phyloP scores from a whole-genome alignment of 345 rosid genomes.

The Heritiera fomes region DNA sequence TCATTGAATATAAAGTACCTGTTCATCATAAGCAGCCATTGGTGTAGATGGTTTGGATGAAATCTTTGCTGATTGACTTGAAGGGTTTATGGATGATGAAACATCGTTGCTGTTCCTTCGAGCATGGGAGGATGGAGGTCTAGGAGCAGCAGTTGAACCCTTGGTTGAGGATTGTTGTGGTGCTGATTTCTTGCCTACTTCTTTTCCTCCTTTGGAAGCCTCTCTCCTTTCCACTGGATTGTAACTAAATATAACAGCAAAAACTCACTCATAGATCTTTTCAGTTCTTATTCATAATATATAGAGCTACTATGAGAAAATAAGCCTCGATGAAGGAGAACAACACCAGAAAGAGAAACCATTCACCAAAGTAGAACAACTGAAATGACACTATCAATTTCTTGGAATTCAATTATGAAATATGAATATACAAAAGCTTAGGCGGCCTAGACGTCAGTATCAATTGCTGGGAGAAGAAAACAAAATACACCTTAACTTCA shows the following conservation, averaged over 20 bases:
- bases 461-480: neutral
- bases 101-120: constrained; percentile 47
- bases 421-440: neutral
- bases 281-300: neutral
- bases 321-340: neutral
- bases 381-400: neutral
- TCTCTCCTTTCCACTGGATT: constrained; percentile 91
- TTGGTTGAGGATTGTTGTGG: constrained; percentile 58
- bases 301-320: neutral
- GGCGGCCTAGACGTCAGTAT: neutral
- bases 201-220: constrained; percentile 88
- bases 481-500: neutral
- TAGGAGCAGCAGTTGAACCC: constrained; percentile 55
- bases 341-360: neutral
- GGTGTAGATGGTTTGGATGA: constrained; percentile 48
- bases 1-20: constrained; percentile 41
- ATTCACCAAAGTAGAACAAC: neutral
- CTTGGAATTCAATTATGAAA: neutral
- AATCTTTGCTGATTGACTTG: constrained; percentile 51
- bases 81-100: constrained; percentile 44
- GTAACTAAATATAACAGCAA: constrained; percentile 46
- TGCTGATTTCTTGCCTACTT: constrained; percentile 66
- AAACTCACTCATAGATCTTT: neutral
- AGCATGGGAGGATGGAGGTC: constrained; percentile 61
- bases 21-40: constrained; percentile 60